phyloP scores from a whole-genome alignment of 495 filamentous ascomycete species.

The Penicillium goetzii region DNA sequence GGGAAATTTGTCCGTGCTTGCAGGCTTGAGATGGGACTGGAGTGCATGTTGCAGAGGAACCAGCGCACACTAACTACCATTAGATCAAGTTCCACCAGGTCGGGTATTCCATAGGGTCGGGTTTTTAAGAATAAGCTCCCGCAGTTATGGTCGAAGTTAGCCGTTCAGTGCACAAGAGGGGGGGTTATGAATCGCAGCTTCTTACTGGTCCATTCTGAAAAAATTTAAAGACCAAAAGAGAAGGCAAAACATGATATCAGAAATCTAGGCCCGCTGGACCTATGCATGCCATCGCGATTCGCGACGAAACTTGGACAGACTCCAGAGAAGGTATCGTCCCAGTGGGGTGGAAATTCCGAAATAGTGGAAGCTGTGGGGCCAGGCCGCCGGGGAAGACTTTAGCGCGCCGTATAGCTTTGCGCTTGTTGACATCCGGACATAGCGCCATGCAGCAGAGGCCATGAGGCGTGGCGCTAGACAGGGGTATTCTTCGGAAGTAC shows the following conservation, averaged over 20 bases:
- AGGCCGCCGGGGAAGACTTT: conserved; percentile 28
- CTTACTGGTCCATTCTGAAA: not conserved
- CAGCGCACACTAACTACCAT: not conserved
- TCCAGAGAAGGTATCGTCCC: conserved; percentile 9
- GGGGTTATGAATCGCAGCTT: not conserved
- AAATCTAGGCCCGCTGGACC: conserved; percentile 3
- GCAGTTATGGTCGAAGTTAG: not conserved
- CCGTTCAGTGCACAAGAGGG: not conserved
- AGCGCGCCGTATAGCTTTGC: conserved; percentile 24
- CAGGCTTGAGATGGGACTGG: conserved; percentile 18
- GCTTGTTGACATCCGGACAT: conserved; percentile 13
- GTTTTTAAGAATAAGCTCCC: not conserved
- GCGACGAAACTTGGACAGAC: not conserved
- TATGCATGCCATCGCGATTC: conserved; percentile 19
- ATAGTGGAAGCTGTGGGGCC: conserved; percentile 23
- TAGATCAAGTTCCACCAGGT: not conserved
- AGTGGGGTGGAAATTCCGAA: conserved; percentile 22
- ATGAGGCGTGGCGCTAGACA: not conserved
- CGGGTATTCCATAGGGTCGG: not conserved
- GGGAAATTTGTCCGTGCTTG: conserved; percentile 36
- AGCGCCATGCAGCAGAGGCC: conserved; percentile 9
- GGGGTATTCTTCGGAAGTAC: not conserved
- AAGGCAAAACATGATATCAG: not conserved
- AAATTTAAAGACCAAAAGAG: not conserved
- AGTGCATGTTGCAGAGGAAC: conserved; percentile 18